Conservation (phyloP, 768 basidiomycete species). For the Tephrocybe sp. region DNA sequence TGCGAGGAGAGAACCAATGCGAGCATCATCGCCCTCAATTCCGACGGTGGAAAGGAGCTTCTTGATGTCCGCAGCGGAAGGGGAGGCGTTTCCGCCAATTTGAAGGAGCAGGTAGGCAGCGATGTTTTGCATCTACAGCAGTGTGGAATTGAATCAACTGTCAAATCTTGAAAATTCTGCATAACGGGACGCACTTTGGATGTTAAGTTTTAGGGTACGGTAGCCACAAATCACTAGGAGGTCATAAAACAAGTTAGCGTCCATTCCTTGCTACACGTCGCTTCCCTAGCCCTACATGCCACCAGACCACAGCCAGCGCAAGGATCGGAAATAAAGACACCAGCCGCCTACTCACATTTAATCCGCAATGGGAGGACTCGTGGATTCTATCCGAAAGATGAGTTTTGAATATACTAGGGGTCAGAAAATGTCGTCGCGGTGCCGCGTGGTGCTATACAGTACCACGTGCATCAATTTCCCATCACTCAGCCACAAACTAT, state of each 20-base stretch:
- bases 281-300: background rate
- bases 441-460: constrained; percentile 59
- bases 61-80: constrained; percentile 85
- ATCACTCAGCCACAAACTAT: constrained; percentile 40
- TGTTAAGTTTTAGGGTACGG: constrained; percentile 44
- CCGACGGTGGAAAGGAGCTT: constrained; percentile 84
- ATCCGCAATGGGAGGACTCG: constrained; percentile 91
- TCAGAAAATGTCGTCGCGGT: constrained; percentile 17
- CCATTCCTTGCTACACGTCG: background rate
- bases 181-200: constrained; percentile 40
- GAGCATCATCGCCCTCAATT: constrained; percentile 83
- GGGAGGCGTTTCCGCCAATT: constrained; percentile 87
- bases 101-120: constrained; percentile 98
- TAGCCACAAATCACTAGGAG: constrained; percentile 89
- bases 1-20: constrained; percentile 78
- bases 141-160: background rate
- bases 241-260: constrained; percentile 7
- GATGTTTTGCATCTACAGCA: constrained; percentile 81
- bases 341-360: constrained; percentile 61
- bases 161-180: background rate
- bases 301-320: background rate
- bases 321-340: background rate
- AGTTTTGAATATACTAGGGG: constrained; percentile 34
- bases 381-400: constrained; percentile 78
- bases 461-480: constrained; percentile 39